Conservation (phyloP, 768 basidiomycete species). For the Neoboletus magnificus region DNA sequence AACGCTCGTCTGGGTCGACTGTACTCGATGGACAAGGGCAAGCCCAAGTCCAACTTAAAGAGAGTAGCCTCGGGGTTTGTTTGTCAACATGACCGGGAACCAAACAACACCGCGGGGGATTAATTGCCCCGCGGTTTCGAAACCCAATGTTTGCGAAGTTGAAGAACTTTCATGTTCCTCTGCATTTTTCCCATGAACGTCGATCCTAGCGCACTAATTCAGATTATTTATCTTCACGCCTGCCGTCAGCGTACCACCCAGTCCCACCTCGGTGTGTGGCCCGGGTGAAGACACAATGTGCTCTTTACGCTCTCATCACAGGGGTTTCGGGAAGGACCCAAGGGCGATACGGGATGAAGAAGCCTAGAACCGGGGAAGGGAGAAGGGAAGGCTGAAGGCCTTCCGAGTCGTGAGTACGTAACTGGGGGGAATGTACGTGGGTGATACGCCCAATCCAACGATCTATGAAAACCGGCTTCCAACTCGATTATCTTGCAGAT, state of each 20-base stretch:
- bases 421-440: constrained; percentile 12
- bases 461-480: not conserved
- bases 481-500: not conserved
- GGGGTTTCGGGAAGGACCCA: not conserved
- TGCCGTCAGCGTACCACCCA: not conserved
- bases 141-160: constrained; percentile 1
- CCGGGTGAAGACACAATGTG: not conserved
- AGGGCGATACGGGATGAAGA: not conserved
- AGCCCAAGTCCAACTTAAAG: not conserved
- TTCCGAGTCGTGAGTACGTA: constrained; percentile 13
- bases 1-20: not conserved
- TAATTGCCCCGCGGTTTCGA: constrained; percentile 8
- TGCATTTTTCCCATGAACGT: not conserved
- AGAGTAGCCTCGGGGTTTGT: not conserved
- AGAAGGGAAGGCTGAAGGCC: constrained; percentile 6
- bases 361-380: not conserved
- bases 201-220: constrained; percentile 15
- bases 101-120: constrained; percentile 17
- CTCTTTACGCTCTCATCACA: constrained; percentile 1
- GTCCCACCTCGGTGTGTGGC: not conserved
- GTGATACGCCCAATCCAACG: not conserved
- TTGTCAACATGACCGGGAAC: constrained; percentile 10
- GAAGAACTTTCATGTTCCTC: constrained; percentile 9
- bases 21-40: not conserved
- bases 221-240: not conserved